phyloP scores from a whole-genome alignment of 179 eudicot genomes.

The Actinidia chinensis region DNA sequence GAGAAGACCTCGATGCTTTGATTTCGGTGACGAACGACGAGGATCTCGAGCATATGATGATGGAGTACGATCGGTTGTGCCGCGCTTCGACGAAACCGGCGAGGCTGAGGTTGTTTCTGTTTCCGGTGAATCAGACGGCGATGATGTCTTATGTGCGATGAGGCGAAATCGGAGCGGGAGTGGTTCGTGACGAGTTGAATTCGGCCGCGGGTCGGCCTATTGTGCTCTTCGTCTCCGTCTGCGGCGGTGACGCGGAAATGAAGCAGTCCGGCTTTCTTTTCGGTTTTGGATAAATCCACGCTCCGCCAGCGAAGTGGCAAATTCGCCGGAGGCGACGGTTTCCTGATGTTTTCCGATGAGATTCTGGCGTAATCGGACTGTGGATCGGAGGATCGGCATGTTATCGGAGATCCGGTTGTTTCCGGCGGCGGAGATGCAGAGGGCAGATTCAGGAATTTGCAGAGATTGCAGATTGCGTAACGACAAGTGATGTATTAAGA shows the following conservation, averaged over 20 bases:
- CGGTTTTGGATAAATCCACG: slow-evolving; percentile 36
- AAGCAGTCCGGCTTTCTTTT: slow-evolving; percentile 43
- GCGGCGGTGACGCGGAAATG: neutral
- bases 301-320: slow-evolving; percentile 8
- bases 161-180: slow-evolving; percentile 32
- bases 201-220: slow-evolving; percentile 22
- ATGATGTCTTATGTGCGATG: slow-evolving; percentile 13
- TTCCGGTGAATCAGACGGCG: slow-evolving; percentile 15
- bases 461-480: slow-evolving; percentile 27
- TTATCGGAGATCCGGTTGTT: slow-evolving; percentile 12
- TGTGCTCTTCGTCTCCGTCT: slow-evolving; percentile 18
- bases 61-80: slow-evolving; percentile 36
- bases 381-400: slow-evolving; percentile 18
- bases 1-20: slow-evolving; percentile 50
- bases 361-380: neutral
- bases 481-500: slow-evolving; percentile 16
- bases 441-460: slow-evolving; percentile 38
- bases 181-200: slow-evolving; percentile 44
- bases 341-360: slow-evolving; percentile 6
- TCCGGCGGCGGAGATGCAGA: slow-evolving; percentile 31
- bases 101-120: slow-evolving; percentile 31
- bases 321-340: slow-evolving; percentile 15
- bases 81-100: slow-evolving; percentile 31
- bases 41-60: slow-evolving; percentile 50
- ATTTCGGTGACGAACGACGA: slow-evolving; percentile 44